phyloP scores from a whole-genome alignment of 495 filamentous ascomycete species.

The Pseudomonodictys pantanalensis region DNA sequence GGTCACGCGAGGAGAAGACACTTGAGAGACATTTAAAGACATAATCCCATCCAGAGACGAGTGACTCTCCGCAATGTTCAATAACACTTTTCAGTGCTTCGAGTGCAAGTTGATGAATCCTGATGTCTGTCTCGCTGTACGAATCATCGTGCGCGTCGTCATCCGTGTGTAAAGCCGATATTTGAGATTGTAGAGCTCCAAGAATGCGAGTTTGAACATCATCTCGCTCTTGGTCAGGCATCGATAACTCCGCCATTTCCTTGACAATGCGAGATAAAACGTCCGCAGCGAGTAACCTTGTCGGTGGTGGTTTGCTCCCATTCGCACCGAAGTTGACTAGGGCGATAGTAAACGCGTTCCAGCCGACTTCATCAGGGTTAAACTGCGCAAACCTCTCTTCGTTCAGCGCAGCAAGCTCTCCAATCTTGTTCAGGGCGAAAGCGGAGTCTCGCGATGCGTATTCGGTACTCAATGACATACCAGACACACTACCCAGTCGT shows the following conservation, averaged over 20 bases:
- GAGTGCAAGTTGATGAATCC: constrained; percentile 78
- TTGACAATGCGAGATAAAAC: constrained; percentile 70
- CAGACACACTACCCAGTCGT: constrained; percentile 48
- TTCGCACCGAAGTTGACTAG: constrained; percentile 65
- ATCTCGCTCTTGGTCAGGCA: constrained; percentile 34
- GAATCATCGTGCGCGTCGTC: constrained; percentile 51
- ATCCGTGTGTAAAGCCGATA: constrained; percentile 51
- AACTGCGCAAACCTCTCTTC: constrained; percentile 67
- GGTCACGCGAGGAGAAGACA: constrained; percentile 55
- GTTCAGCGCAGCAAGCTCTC: constrained; percentile 75
- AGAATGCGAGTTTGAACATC: constrained; percentile 70
- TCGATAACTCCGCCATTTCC: constrained; percentile 52
- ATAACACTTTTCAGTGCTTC: constrained; percentile 78
- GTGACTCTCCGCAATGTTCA: constrained; percentile 82
- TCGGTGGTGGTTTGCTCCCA: constrained; percentile 50
- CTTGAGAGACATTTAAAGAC: constrained; percentile 82
- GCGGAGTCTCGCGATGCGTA: constrained; percentile 58
- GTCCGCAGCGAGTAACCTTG: constrained; percentile 69
- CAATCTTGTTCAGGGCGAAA: constrained; percentile 80
- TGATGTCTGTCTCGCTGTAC: constrained; percentile 61
- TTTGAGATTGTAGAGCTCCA: constrained; percentile 58
- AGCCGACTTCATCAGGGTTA: constrained; percentile 63
- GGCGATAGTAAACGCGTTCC: constrained; percentile 67
- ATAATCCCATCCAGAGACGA: constrained; percentile 77
- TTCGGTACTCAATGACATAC: constrained; percentile 45